These are phyloP conservation scores for Coniochaeta sp. DNA, from an alignment of 2,329 filamentous ascomycete genomes.

Conservation along the genomic window DNA sequence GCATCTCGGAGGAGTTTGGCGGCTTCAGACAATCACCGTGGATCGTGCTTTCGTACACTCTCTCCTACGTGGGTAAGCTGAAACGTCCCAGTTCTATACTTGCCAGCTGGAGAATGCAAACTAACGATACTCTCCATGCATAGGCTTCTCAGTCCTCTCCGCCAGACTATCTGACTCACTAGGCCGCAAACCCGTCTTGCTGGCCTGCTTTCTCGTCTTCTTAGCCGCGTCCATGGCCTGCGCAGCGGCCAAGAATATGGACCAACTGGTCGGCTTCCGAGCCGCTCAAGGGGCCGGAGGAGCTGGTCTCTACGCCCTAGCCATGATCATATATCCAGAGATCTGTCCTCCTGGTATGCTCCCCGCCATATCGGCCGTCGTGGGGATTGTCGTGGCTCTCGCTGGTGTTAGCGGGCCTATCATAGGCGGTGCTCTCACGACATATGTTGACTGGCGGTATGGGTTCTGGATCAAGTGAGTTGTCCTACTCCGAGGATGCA, in stretches of 20 bases:
- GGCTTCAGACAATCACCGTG: constrained; percentile 6
- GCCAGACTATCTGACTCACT: constrained; percentile 12
- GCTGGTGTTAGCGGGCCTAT: constrained; percentile 14
- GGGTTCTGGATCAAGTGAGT: constrained; percentile 15
- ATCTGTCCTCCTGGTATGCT: constrained; percentile 10
- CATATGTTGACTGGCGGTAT: constrained; percentile 11
- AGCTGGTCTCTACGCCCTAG: constrained; percentile 15
- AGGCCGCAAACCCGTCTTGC: constrained; percentile 9
- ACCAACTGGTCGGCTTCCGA: constrained; percentile 16
- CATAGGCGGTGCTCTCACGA: constrained; percentile 11
- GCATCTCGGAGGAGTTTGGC: constrained; percentile 6
- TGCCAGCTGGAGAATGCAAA: background rate
- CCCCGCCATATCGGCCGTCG: constrained; percentile 8
- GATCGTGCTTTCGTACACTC: constrained; percentile 6
- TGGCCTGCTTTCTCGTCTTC: constrained; percentile 11
- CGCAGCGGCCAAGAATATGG: constrained; percentile 9
- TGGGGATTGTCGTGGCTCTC: constrained; percentile 13
- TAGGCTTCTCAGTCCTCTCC: constrained; percentile 14
- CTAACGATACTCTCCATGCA: background rate
- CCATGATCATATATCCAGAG: constrained; percentile 15
- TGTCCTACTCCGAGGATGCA: background rate
- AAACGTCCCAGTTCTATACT: too few species aligned
- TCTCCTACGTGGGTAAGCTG: constrained; percentile 6
- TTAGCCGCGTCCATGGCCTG: constrained; percentile 12
- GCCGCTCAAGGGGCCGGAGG: constrained; percentile 14